phyloP scores from a whole-genome alignment of 2,329 filamentous ascomycete genomes.

The Penicillium frequentans region DNA sequence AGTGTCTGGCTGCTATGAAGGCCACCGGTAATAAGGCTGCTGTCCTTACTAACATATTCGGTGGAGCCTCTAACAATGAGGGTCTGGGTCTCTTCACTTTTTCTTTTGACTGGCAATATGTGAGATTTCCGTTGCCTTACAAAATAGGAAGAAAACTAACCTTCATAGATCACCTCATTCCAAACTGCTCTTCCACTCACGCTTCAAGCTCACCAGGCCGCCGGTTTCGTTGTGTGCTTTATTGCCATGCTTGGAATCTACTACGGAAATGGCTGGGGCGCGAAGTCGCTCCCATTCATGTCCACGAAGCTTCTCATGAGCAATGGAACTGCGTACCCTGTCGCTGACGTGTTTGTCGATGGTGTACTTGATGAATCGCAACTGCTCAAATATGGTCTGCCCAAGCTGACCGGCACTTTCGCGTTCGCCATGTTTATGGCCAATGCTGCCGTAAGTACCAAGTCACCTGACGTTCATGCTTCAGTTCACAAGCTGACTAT shows the following conservation, averaged over 20 bases:
- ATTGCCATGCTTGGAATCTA: conserved; percentile 54
- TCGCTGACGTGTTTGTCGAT: conserved; percentile 41
- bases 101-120: conserved; percentile 56
- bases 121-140: not conserved
- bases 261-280: conserved; percentile 51
- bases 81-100: conserved; percentile 52
- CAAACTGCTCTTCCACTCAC: conserved; percentile 55
- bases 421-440: conserved; percentile 58
- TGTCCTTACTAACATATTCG: conserved; percentile 52
- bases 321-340: conserved; percentile 46
- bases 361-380: conserved; percentile 30
- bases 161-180: conserved; percentile 53
- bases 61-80: conserved; percentile 54
- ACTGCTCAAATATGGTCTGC: conserved; percentile 47
- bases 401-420: conserved; percentile 51
- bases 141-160: not conserved
- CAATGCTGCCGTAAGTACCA: conserved; percentile 52
- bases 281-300: conserved; percentile 55
- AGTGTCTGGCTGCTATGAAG: conserved; percentile 54
- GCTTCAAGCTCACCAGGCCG: conserved; percentile 49
- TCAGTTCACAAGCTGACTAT: conserved; percentile 2
- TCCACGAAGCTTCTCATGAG: conserved; percentile 48
- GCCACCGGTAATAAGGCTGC: conserved; percentile 48
- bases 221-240: conserved; percentile 53
- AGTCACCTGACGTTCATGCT: not conserved